Conservation (phyloP, 2,329 filamentous ascomycete genomes). For the Cladophialophora exuberans region DNA sequence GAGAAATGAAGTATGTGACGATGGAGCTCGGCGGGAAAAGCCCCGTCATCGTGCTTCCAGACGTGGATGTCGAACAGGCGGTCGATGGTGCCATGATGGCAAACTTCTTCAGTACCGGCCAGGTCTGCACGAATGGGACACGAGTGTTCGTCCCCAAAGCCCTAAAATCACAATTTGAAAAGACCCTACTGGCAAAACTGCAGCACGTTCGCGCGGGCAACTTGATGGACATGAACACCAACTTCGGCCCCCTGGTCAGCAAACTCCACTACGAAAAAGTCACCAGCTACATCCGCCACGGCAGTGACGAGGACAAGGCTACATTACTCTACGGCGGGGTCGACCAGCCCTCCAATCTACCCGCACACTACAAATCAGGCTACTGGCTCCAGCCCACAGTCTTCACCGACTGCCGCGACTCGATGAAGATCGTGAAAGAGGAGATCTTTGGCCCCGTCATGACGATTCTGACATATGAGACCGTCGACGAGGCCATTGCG, state of each 20-base stretch:
- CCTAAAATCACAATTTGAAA: conserved; percentile 71
- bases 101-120: conserved; percentile 88
- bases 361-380: conserved; percentile 60
- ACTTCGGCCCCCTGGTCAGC: conserved; percentile 83
- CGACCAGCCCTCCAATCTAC: conserved; percentile 58
- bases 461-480: conserved; percentile 74
- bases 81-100: conserved; percentile 91
- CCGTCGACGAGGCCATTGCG: conserved; percentile 68
- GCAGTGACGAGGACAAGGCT: conserved; percentile 72
- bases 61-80: conserved; percentile 77
- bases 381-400: conserved; percentile 84
- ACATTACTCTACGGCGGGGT: conserved; percentile 73
- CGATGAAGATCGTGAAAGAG: conserved; percentile 77
- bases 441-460: conserved; percentile 92
- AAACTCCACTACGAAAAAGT: conserved; percentile 77
- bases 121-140: conserved; percentile 92
- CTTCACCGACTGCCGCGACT: conserved; percentile 82
- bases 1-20: conserved; percentile 85
- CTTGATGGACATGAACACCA: conserved; percentile 71
- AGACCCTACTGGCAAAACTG: conserved; percentile 70
- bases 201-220: conserved; percentile 70
- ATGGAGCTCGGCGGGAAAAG: conserved; percentile 92
- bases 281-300: conserved; percentile 73
- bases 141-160: conserved; percentile 76
- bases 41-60: conserved; percentile 76